Percentiles rank a stretch among this genome's conserved stretches.
Evolutionary conservation across 345 rosid species (phyloP).

Genomic region (Brassica nigra): DNA sequence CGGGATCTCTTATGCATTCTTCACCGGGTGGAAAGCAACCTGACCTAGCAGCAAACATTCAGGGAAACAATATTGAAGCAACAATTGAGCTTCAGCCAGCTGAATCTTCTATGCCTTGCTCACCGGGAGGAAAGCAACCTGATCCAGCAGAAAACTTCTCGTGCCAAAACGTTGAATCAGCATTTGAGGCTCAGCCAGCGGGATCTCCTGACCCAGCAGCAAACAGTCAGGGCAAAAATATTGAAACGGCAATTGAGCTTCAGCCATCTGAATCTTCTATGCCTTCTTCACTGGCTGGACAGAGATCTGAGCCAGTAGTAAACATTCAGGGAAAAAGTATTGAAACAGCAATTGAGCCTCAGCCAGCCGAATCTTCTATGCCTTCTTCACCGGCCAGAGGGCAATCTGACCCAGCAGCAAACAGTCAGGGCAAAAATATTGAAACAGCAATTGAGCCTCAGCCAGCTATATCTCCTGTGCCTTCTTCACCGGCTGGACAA

Average conservation of each 20-base stretch:
- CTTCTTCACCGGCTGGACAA: slow-evolving; percentile 18
- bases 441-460: neutral
- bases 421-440: neutral
- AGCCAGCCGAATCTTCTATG: neutral
- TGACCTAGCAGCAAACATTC: neutral
- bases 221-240: slow-evolving; percentile 6
- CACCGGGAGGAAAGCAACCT: slow-evolving; percentile 13
- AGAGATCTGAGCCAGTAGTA: neutral
- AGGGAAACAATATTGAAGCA: slow-evolving; percentile 1
- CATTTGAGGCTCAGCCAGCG: slow-evolving; percentile 10
- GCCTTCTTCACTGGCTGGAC: slow-evolving; percentile 13
- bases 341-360: neutral
- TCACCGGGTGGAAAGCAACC: no score
- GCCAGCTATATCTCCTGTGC: slow-evolving; percentile 10
- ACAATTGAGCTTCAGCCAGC: slow-evolving; percentile 11
- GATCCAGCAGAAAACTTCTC: slow-evolving; percentile 9
- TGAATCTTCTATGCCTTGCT: slow-evolving; percentile 9
- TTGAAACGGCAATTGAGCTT: slow-evolving; percentile 12
- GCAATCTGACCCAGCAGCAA: neutral
- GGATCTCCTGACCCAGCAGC: slow-evolving; percentile 11
- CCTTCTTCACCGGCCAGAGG: neutral
- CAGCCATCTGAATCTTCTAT: neutral
- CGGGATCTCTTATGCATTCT: neutral
- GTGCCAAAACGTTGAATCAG: neutral
- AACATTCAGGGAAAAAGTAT: neutral